Conservation (phyloP, 176 grass and related monocot species). For the sorghum (Sorghum bicolor) region Sorghum_bicolor_NCBIv3 NC_012870.2:25107001-25107500, state of each 20-base stretch:
- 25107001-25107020: constrained; percentile 51
- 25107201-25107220: no score
- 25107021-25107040: constrained; percentile 51
- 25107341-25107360: no score
- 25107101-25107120: neutral
- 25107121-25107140: neutral
- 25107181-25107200: no score
- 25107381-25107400: neutral
- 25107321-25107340: no score
- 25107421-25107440: no score
- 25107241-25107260: no score
- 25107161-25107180: neutral
- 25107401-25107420: neutral
- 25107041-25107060: constrained; percentile 45
- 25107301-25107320: neutral
- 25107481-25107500: no score
- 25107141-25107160: neutral
- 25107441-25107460: no score
- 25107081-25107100: neutral
- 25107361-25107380: neutral
- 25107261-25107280: neutral
- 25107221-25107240: no score
- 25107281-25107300: neutral
- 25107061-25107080: constrained; percentile 12
- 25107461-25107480: no score